Evolutionary conservation across 306 rosid species (phyloP), one percentile per base, ranked within the genome.

Genomic region (Cicer cuneatum): DNA sequence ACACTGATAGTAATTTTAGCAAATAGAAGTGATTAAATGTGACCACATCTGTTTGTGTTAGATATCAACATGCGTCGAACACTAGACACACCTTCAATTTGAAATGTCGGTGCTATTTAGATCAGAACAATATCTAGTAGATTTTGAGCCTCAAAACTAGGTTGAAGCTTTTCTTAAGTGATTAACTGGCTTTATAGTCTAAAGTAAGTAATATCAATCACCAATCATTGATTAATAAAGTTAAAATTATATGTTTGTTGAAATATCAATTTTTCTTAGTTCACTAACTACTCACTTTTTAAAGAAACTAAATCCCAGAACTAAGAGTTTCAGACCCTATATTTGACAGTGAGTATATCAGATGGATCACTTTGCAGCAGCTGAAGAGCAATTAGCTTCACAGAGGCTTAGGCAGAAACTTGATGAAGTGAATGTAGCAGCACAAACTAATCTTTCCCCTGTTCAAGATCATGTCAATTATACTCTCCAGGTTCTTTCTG

Each of bases 391-490:
- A 74, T 29, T 88, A 11, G 94, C 88, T 72, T 73, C 92, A 0
- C 94, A 89, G 78, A 88, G 89, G 73, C 52, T 91, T 66, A 81
- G 78, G 77, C 98, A 88, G 42, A 91, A 86, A 82, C 91, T 93
- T 8, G 82, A 89, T 24, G 89, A 91, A 49, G 96, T 91, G 29
- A 91, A 91, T 71, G 63, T 56, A 48, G 98, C 98, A 21, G 98
- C 98, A 41, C 93, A 91, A 51, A 66, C 80, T 8, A 56, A 83
- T 57, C 96, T 93, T 33, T 70, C 89, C 74, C 97, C 96, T 37
- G 16, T 93, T 56, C 98, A 93, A 73, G 98, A 93, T 84, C 87
- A 87, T 78, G 98, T 93, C 87, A 93, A 93, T 82, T 93, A 84
- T 78, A 89, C 92, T 15, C 98, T 93, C 41, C 98, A 93, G 98